phyloP scores from a whole-genome alignment of 1,284 basidiomycete species.

The Chalciporus sp. region DNA sequence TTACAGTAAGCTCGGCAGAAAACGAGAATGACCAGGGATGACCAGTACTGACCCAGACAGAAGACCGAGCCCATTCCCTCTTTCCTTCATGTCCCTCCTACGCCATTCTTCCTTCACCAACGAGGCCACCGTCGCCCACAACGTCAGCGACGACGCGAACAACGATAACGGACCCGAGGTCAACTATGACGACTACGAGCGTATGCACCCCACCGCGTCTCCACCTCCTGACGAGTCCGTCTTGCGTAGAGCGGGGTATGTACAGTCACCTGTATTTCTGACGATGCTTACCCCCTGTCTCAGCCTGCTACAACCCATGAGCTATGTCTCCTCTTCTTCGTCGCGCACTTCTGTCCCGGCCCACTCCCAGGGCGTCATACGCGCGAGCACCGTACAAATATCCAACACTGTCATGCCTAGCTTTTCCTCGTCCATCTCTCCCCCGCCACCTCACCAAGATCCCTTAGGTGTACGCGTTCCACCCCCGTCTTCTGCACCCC shows the following conservation, averaged over 20 bases:
- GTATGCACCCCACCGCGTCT: constrained; percentile 19
- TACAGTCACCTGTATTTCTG: constrained; percentile 12
- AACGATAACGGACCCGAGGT: constrained; percentile 1
- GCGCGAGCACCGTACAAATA: constrained; percentile 65
- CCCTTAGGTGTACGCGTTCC: constrained; percentile 2
- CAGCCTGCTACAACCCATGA: constrained; percentile 38
- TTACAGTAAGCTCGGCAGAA: neutral
- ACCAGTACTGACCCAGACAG: neutral
- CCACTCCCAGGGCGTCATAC: constrained; percentile 62
- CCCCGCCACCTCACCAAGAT: neutral
- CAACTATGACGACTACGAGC: constrained; percentile 22
- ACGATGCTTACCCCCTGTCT: constrained; percentile 1
- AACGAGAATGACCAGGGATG: neutral
- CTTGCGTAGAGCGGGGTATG: constrained; percentile 55
- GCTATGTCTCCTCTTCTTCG: constrained; percentile 36
- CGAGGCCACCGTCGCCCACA: constrained; percentile 1
- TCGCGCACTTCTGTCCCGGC: constrained; percentile 35
- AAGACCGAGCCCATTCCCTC: neutral
- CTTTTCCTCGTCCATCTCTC: neutral
- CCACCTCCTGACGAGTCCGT: constrained; percentile 41
- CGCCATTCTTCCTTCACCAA: neutral
- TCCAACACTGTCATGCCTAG: constrained; percentile 41
- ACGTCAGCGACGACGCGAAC: neutral
- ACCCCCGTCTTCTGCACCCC: constrained; percentile 8
- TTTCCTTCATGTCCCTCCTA: constrained; percentile 15